Conservation (phyloP, 805 yeast genomes). For the Saccharomycopsis lassenensis region DNA sequence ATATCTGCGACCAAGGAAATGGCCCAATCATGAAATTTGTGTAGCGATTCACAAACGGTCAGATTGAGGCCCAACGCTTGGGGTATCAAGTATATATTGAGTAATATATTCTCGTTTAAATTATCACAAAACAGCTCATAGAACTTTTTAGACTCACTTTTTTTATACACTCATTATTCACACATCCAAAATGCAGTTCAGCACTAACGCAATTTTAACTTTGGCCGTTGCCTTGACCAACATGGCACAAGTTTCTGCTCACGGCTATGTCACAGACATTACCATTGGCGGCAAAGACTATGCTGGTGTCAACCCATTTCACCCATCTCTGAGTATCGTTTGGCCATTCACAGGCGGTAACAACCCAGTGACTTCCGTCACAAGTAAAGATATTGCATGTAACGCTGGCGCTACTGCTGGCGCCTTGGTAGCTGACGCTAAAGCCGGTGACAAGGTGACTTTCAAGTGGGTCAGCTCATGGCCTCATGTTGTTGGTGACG, state of each 20-base stretch:
- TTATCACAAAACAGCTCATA: too few relatives aligned
- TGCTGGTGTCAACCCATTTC: slow-evolving; percentile 1
- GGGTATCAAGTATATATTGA: too few relatives aligned
- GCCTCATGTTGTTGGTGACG: slow-evolving; percentile 14
- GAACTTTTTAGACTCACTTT: too few relatives aligned
- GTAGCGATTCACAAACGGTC: too few relatives aligned
- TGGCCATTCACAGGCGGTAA: slow-evolving; percentile 9
- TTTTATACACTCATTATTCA: too few relatives aligned
- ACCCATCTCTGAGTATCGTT: slow-evolving; percentile 4
- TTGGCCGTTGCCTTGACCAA: background rate
- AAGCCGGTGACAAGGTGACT: slow-evolving; percentile 13
- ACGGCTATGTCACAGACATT: slow-evolving; percentile 4
- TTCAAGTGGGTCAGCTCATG: slow-evolving; percentile 14
- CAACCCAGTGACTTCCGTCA: slow-evolving; percentile 14
- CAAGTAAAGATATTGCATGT: slow-evolving; percentile 12
- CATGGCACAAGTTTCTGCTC: background rate
- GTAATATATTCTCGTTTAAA: too few relatives aligned
- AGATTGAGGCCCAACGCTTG: too few relatives aligned
- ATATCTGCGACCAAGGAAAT: too few relatives aligned
- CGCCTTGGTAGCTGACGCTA: slow-evolving; percentile 7
- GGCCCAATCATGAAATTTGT: too few relatives aligned
- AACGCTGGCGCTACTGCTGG: slow-evolving; percentile 11
- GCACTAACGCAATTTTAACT: background rate
- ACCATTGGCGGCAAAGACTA: slow-evolving; percentile 2
- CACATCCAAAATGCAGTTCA: background rate